These are phyloP conservation scores for Euphorbia corollata DNA, from an alignment of 441 rosid genomes.

Conservation along the genomic window DNA sequence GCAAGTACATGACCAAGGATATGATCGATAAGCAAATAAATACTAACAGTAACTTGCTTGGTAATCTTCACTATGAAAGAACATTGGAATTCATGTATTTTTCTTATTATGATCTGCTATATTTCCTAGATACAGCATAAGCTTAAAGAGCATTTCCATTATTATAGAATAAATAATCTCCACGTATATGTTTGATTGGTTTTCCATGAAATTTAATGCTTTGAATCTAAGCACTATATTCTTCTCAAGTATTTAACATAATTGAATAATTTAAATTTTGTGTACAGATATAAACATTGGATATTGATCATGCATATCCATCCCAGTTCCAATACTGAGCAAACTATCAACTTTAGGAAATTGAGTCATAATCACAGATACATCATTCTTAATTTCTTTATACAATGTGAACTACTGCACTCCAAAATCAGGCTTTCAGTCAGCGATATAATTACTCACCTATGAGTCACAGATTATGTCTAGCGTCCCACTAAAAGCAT, in stretches of 20 bases:
- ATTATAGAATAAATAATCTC: neutral
- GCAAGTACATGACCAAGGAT: constrained; percentile 20
- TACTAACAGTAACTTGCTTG: neutral
- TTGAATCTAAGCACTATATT: neutral
- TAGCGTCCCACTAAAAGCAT: neutral
- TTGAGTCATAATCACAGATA: neutral
- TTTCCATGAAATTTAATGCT: neutral
- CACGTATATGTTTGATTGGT: neutral
- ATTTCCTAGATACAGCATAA: neutral
- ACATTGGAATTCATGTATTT: neutral
- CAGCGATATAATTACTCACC: neutral
- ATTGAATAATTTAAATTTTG: neutral
- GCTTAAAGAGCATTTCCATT: neutral
- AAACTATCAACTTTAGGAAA: neutral
- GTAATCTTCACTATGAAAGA: neutral
- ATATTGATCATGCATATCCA: neutral
- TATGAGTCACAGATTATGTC: neutral
- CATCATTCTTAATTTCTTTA: neutral
- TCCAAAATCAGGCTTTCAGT: neutral
- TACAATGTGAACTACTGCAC: constrained; percentile 9
- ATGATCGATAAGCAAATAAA: constrained; percentile 14
- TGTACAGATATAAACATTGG: neutral
- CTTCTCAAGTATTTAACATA: neutral
- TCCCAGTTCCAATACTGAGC: neutral
- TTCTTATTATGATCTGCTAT: neutral